phyloP scores from a whole-genome alignment of 177 flowering plant genomes.

The Tripterygium wilfordii region DNA sequence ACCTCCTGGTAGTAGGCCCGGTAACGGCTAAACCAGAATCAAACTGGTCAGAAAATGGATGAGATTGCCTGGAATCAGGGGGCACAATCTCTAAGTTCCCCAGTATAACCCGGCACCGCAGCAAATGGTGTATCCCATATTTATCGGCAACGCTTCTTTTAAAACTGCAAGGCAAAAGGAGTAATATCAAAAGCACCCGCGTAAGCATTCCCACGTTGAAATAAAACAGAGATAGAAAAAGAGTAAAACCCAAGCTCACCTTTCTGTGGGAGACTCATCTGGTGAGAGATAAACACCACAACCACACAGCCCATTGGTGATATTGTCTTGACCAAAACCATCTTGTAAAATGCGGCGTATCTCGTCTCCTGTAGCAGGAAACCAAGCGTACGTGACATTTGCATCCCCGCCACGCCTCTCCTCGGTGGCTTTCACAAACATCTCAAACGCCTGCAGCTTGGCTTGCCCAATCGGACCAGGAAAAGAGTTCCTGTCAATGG shows the following conservation, averaged over 20 bases:
- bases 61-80: conserved; percentile 34
- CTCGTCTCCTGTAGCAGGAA: conserved; percentile 31
- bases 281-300: conserved; percentile 55
- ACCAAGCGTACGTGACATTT: conserved; percentile 61
- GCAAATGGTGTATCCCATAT: conserved; percentile 48
- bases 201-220: background rate
- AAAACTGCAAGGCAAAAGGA: conserved; percentile 30
- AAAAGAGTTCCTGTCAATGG: conserved; percentile 22
- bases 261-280: conserved; percentile 26
- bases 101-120: conserved; percentile 75
- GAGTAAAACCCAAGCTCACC: conserved; percentile 24
- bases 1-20: conserved; percentile 31
- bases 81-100: conserved; percentile 59
- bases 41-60: conserved; percentile 42
- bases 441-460: conserved; percentile 30
- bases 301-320: conserved; percentile 27
- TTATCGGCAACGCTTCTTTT: conserved; percentile 27
- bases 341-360: conserved; percentile 28
- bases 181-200: background rate
- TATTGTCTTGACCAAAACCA: conserved; percentile 43
- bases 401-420: conserved; percentile 33
- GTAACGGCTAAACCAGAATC: conserved; percentile 55
- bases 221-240: background rate
- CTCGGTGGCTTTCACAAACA: conserved; percentile 30
- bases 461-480: conserved; percentile 27